Base-by-base conservation (phyloP, 768 basidiomycete species). In the Floccularia luteovirens region DNA sequence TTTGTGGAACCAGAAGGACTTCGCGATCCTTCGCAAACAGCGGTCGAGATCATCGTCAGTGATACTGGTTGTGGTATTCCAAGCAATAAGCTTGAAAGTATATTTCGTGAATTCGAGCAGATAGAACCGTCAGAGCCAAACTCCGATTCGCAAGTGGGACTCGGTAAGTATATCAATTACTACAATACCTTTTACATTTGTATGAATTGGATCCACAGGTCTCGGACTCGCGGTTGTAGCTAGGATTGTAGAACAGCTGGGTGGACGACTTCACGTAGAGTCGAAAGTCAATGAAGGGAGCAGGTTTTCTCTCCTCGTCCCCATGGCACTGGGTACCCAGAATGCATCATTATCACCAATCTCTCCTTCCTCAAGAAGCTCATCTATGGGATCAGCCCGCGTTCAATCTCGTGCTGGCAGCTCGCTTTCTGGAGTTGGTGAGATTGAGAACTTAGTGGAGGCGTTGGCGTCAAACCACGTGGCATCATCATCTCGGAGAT, bases 211-310 rank as follows among this genome's bases (percentile, higher is more conserved):
- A 30, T 35, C 12, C 19, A 30, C 27, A 67, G 84, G 85, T 4
- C 68, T 90, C 11, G 87, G 87, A 3, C 63, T 89, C 22, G 87
- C 88, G 3, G 82, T 88, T 4, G 87, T 90, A 8, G 83, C 84
- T 0, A 69, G 86, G 12, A 86, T 89, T 30, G 81, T 89, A 3
- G 79, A 82, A 48, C 85, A 86, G 45, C 69, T 89, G 1, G 80
- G 77, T 0, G 88, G 87, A 2, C 85, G 86, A 54, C 69, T 91
- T 2, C 75, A 82, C 4, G 85, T 87, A 3, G 82, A 88, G 42
- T 88, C 84, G 0, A 70, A 74, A 37, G 63, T 76, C n/a, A 69
- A 65, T 32, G 57, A 71, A 49, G 88, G 87, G 6, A 82, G 81
- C 24, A 67, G 70, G 3, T 89, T 90, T 62, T 84, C 80, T 1